A percentile compares a stretch with the other conserved stretches of the same genome.
Conservation (phyloP, 129 eudicot genomes). For the Flaveria trinervia region DNA sequence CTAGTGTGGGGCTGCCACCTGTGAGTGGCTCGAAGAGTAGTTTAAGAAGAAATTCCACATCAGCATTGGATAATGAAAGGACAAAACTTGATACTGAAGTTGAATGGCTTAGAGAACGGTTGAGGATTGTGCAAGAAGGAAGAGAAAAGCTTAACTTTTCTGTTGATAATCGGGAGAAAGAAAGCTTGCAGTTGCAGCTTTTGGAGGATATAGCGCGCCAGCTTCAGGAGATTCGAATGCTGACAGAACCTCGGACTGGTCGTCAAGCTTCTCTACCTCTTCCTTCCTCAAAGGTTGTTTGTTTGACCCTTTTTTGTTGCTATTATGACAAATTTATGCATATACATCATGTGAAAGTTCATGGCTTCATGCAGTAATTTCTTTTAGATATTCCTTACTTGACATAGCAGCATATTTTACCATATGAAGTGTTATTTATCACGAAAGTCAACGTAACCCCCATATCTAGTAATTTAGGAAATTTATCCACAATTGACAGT, state of each 20-base stretch:
- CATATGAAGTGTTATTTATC: neutral
- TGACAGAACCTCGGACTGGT: conserved; percentile 55
- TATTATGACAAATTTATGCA: neutral
- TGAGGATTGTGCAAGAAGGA: conserved; percentile 70
- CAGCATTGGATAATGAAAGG: conserved; percentile 66
- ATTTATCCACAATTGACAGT: neutral
- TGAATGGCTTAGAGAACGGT: conserved; percentile 64
- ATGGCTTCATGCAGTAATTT: neutral
- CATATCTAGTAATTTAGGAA: conserved; percentile 4
- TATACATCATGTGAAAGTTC: conserved; percentile 6
- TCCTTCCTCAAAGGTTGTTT: conserved; percentile 65
- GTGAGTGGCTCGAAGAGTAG: conserved; percentile 36
- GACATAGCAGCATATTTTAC: conserved; percentile 5
- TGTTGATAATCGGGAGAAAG: conserved; percentile 61
- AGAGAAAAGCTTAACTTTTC: conserved; percentile 71
- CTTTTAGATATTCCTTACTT: neutral
- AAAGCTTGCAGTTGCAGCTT: conserved; percentile 69
- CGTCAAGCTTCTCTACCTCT: conserved; percentile 81
- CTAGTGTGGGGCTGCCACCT: conserved; percentile 52
- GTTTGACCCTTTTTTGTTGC: conserved; percentile 7
- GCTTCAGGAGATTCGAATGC: conserved; percentile 74
- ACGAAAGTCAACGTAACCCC: neutral
- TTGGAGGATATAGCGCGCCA: conserved; percentile 78
- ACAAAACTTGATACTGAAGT: conserved; percentile 71
- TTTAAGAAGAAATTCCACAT: conserved; percentile 53